phyloP scores from a whole-genome alignment of 352 stramenopile genomes.

The Globisporangium takayamanum region DNA sequence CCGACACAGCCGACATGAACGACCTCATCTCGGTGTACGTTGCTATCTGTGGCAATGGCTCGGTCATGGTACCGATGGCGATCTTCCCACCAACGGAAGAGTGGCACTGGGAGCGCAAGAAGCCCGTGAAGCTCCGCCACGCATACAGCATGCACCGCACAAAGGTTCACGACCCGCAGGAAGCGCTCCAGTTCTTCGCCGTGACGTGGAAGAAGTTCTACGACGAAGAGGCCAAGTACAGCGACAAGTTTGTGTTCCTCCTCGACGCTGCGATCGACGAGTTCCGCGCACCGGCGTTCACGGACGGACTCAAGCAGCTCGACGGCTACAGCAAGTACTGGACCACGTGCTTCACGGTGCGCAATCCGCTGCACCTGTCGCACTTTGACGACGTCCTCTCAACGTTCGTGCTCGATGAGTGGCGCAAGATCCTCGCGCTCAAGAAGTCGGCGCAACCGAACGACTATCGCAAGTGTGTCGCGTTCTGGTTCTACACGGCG shows the following conservation, averaged over 20 bases:
- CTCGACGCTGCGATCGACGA: slow-evolving; percentile 61
- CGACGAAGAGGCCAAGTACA: slow-evolving; percentile 84
- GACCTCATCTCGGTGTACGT: slow-evolving; percentile 78
- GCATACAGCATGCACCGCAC: slow-evolving; percentile 72
- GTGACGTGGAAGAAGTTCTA: slow-evolving; percentile 88
- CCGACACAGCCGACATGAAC: slow-evolving; percentile 23
- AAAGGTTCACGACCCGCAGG: slow-evolving; percentile 60
- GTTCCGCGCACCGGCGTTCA: slow-evolving; percentile 61
- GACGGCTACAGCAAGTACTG: slow-evolving; percentile 84
- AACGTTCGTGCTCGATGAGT: slow-evolving; percentile 71
- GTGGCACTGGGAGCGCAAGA: slow-evolving; percentile 85
- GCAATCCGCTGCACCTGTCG: slow-evolving; percentile 65
- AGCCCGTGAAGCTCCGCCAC: slow-evolving; percentile 74
- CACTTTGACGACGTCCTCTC: slow-evolving; percentile 67
- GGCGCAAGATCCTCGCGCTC: slow-evolving; percentile 62
- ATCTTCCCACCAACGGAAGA: slow-evolving; percentile 72
- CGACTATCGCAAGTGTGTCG: slow-evolving; percentile 83
- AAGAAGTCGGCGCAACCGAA: slow-evolving; percentile 84
- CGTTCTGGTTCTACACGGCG: slow-evolving; percentile 83
- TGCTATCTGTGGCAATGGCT: slow-evolving; percentile 81
- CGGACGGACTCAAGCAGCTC: slow-evolving; percentile 61
- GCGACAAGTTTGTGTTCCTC: slow-evolving; percentile 78
- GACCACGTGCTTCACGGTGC: slow-evolving; percentile 68
- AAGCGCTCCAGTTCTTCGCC: slow-evolving; percentile 81
- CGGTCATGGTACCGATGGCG: slow-evolving; percentile 84